A percentile compares a stretch with the other conserved stretches of the same genome.
Evolutionary conservation across 2,329 filamentous ascomycete species (phyloP).

Genomic region (Clarireedia monteithiana): DNA sequence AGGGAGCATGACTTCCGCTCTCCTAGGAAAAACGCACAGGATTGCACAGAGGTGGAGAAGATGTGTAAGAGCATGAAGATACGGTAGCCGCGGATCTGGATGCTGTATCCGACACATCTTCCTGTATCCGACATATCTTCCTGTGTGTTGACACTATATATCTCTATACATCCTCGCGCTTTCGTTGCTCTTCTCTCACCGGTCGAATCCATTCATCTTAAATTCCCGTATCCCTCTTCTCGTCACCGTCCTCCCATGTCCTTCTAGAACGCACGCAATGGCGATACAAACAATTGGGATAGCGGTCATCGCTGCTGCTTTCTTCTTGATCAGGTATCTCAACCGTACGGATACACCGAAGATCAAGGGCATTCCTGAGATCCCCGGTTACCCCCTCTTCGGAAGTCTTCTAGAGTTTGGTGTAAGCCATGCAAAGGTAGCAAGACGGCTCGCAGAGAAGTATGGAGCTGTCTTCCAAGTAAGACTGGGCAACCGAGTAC

Average conservation of each 20-base stretch:
- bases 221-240: neutral
- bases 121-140: too few relatives aligned
- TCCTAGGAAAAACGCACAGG: neutral
- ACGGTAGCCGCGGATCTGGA: neutral
- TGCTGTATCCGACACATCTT: too few relatives aligned
- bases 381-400: slow-evolving; percentile 13
- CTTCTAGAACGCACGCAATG: slow-evolving; percentile 1
- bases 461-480: slow-evolving; percentile 15
- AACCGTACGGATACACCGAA: slow-evolving; percentile 13
- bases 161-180: neutral
- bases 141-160: too few relatives aligned
- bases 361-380: slow-evolving; percentile 12
- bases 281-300: slow-evolving; percentile 7
- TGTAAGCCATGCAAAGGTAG: slow-evolving; percentile 10
- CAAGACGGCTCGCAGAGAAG: slow-evolving; percentile 9
- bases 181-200: neutral
- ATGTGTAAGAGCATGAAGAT: neutral
- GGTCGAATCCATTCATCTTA: neutral
- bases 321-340: slow-evolving; percentile 4
- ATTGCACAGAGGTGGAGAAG: neutral
- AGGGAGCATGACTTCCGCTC: too few relatives aligned
- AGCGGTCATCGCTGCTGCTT: slow-evolving; percentile 2
- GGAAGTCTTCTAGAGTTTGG: slow-evolving; percentile 14
- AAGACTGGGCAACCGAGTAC: slow-evolving; percentile 10
- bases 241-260: too few relatives aligned